Conservation (phyloP, 306 rosid genomes). For the Gleditsia sinensis region DNA sequence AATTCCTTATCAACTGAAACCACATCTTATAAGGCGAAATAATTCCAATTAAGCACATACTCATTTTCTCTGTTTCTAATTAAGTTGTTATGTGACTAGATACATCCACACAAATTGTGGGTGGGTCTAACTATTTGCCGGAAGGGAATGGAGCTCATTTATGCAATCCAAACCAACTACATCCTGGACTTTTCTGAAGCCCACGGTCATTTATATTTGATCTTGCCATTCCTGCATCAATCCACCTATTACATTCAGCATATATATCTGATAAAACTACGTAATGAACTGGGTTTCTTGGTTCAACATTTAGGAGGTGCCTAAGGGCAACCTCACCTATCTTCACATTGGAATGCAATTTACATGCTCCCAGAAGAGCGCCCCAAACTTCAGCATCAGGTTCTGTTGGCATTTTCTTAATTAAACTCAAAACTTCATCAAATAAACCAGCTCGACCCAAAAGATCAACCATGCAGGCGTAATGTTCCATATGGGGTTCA, state of each 20-base stretch:
- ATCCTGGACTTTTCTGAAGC: constrained; percentile 65
- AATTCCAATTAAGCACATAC: constrained; percentile 24
- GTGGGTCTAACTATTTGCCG: constrained; percentile 20
- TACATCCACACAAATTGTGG: constrained; percentile 13
- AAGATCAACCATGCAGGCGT: constrained; percentile 82
- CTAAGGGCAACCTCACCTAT: constrained; percentile 63
- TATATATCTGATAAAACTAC: constrained; percentile 59
- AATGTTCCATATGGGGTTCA: constrained; percentile 67
- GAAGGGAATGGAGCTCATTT: constrained; percentile 26
- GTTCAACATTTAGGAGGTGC: constrained; percentile 67
- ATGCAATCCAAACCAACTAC: constrained; percentile 66
- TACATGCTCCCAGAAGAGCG: constrained; percentile 76
- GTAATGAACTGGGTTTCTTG: constrained; percentile 58
- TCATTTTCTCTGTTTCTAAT: constrained; percentile 17
- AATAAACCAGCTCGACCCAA: constrained; percentile 64
- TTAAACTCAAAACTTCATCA: constrained; percentile 53
- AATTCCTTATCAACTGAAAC: constrained; percentile 2
- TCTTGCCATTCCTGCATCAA: constrained; percentile 50
- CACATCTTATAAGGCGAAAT: neutral
- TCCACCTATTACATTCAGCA: constrained; percentile 65
- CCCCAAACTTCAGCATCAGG: constrained; percentile 80
- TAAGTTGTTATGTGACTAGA: neutral
- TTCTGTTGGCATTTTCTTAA: constrained; percentile 54
- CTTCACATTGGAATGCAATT: constrained; percentile 62
- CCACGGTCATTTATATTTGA: constrained; percentile 46